Percentiles rank a stretch among this genome's conserved stretches.
Conservation (phyloP, 345 rosid genomes). For the Microcos paniculata region DNA sequence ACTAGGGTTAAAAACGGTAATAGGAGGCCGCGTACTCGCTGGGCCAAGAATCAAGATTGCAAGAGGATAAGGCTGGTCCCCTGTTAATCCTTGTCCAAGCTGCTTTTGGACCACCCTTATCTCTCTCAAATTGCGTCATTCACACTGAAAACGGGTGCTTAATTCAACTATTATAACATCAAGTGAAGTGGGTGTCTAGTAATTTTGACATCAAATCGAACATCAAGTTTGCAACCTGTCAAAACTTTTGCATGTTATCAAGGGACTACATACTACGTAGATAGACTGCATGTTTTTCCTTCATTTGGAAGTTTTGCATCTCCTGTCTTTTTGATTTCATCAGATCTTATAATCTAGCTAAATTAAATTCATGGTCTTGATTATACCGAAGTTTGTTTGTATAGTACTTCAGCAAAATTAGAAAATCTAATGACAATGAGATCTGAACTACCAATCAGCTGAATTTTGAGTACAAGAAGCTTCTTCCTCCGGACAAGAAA, state of each 20-base stretch:
- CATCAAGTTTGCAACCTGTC: neutral
- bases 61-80: constrained; percentile 3
- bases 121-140: neutral
- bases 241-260: neutral
- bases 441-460: neutral
- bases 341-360: neutral
- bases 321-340: neutral
- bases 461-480: neutral
- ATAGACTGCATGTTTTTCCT: neutral
- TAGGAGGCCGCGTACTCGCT: neutral
- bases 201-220: neutral
- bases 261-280: neutral
- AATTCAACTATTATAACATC: neutral
- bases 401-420: neutral
- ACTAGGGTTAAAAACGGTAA: neutral
- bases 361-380: neutral
- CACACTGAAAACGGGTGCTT: neutral
- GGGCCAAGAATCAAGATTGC: neutral
- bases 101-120: constrained; percentile 1
- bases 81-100: neutral
- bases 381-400: neutral
- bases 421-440: constrained; percentile 5
- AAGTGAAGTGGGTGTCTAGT: neutral
- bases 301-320: neutral
- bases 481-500: constrained; percentile 7